Base-by-base conservation (phyloP, 768 basidiomycete genomes). In the Psilocybe sp. region DNA sequence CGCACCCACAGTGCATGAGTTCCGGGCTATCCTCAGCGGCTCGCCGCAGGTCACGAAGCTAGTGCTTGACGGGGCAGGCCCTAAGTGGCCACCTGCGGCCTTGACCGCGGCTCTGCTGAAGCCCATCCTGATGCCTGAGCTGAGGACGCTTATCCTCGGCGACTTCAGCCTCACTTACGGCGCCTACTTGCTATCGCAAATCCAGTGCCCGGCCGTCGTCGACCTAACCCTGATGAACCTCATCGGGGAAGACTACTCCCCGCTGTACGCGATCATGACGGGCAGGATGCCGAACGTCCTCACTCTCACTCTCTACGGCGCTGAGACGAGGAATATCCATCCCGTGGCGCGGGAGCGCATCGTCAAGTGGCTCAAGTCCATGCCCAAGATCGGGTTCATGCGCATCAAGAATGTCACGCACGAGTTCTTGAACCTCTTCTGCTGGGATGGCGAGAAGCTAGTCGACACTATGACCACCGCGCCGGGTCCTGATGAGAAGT, bases 51-150 rank as follows among this genome's bases (percentile, higher is more conserved):
- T 90, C 19, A 62, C 63, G 45, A 82, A 81, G 47, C 70, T 90
- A 38, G 70, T 78, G 14, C 58, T 89, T 33, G 81, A 87, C 58
- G 80, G 80, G 44, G 84, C 83, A 20, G 84, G 85, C 5, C 84
- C 86, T 16, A 63, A 60, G 47, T 71, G 60, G 56, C 50, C 61
- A 43, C 58, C 59, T 31, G 60, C 61, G 18, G 41, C 42, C 7
- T 54, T 44, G 4, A 31, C 10, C 19, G 19, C 42, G 7, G 7
- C 8, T 10, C 45, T 37, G 20, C 43, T 68, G 11, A 45, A 53
- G 1, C 77, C 83, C 5, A 60, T 88, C 49, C 50, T 63, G 4
- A 75, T 88, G 44, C 72, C 69, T 10, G 56, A 69, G 28, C 72
- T 89, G 11, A 74, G 70, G 51, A 73, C 72, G 38, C 68, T 89